phyloP scores from a whole-genome alignment of 75 land plant species.

The Selaginella tamariscina region DNA sequence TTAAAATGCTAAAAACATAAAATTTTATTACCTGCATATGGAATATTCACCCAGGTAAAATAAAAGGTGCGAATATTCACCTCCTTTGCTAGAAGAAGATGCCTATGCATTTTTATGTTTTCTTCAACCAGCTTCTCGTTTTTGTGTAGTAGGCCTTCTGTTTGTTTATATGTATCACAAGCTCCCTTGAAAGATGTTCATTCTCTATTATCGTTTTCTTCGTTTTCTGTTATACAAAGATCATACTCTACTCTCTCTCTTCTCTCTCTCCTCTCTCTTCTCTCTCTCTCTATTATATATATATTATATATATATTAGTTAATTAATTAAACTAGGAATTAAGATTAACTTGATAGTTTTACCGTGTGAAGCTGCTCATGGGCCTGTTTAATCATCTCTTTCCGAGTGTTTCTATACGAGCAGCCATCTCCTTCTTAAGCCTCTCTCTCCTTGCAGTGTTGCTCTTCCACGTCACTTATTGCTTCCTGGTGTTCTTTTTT shows the following conservation, averaged over 20 bases:
- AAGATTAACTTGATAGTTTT: too few species aligned
- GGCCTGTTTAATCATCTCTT: slow-evolving; percentile 22
- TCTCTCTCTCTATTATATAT: not conserved
- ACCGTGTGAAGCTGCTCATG: slow-evolving; percentile 31
- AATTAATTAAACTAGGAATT: too few species aligned
- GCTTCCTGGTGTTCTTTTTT: too few species aligned
- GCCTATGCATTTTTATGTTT: slow-evolving; percentile 18
- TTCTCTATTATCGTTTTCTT: slow-evolving; percentile 33
- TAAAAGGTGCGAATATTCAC: not conserved
- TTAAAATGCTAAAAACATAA: not conserved
- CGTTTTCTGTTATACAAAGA: slow-evolving; percentile 24
- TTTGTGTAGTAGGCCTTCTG: slow-evolving; percentile 19
- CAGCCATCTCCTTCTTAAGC: too few species aligned
- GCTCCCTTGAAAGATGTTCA: slow-evolving; percentile 25
- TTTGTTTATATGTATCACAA: slow-evolving; percentile 26
- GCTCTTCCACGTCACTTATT: too few species aligned
- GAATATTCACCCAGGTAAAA: not conserved
- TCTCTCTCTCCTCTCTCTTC: not conserved
- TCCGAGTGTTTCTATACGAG: slow-evolving; percentile 23
- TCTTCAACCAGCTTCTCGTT: slow-evolving; percentile 27
- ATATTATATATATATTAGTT: not conserved
- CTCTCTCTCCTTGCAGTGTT: too few species aligned
- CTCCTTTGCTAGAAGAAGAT: slow-evolving; percentile 21
- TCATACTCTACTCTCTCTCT: not conserved
- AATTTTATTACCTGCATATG: too few species aligned